A percentile compares a stretch with the other conserved stretches of the same genome.
These are phyloP conservation scores for Linum usitatissimum DNA, from an alignment of 345 rosid species.

Conservation along the genomic window DNA sequence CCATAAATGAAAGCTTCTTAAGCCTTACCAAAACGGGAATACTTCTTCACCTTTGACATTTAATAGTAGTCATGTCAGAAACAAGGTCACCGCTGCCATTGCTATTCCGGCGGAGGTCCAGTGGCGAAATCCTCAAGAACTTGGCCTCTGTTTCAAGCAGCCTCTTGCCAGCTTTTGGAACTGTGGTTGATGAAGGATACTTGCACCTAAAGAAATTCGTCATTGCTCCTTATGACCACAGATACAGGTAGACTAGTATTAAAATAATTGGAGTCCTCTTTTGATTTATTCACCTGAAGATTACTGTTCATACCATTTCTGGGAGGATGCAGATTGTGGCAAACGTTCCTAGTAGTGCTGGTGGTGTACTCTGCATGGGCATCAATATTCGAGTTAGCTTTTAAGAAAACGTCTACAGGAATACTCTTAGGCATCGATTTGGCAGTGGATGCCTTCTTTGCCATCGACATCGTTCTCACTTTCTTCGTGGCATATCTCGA, in stretches of 20 bases:
- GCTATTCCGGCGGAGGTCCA: slow-evolving; percentile 47
- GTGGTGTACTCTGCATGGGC: slow-evolving; percentile 93
- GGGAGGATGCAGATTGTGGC: slow-evolving; percentile 54
- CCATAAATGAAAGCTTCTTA: background rate
- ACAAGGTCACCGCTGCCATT: slow-evolving; percentile 34
- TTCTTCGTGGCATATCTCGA: slow-evolving; percentile 90
- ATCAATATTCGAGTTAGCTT: slow-evolving; percentile 71
- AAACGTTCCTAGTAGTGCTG: slow-evolving; percentile 53
- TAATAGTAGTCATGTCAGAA: slow-evolving; percentile 15
- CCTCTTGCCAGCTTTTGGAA: slow-evolving; percentile 82
- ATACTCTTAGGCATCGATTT: slow-evolving; percentile 43
- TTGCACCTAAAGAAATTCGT: slow-evolving; percentile 36
- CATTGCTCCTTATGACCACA: slow-evolving; percentile 68
- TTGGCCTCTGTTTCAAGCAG: slow-evolving; percentile 71
- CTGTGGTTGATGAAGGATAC: slow-evolving; percentile 40
- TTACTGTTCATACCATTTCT: no score
- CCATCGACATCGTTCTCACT: slow-evolving; percentile 63
- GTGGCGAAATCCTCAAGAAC: slow-evolving; percentile 38
- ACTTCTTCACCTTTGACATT: background rate
- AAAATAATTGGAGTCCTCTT: background rate
- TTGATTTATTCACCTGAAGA: background rate
- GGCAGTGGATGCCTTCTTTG: slow-evolving; percentile 69
- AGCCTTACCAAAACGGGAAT: background rate
- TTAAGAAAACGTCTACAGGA: slow-evolving; percentile 44
- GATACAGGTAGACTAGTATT: slow-evolving; percentile 54